A percentile compares a stretch with the other conserved stretches of the same genome.
Evolutionary conservation across 768 basidiomycete species (phyloP).

Genomic region (Tulasnella sp.): DNA sequence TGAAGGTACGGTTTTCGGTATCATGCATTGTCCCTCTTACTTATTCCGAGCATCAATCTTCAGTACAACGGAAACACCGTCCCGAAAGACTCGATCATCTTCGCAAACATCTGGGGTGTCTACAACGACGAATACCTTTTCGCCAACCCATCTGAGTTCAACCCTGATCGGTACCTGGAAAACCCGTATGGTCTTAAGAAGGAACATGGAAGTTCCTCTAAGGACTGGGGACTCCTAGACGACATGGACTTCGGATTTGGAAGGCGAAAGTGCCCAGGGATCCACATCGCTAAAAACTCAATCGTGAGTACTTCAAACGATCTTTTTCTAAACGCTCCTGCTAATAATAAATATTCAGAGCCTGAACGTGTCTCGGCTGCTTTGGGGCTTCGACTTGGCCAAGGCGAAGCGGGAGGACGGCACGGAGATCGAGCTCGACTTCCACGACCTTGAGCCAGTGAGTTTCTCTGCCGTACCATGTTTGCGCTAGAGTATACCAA

Average conservation of each 20-base stretch:
- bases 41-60: neutral
- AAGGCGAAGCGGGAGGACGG: conserved; percentile 19
- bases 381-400: conserved; percentile 23
- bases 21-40: neutral
- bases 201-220: neutral
- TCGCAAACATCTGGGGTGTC: conserved; percentile 38
- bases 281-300: conserved; percentile 33
- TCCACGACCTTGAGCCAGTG: conserved; percentile 5
- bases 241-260: conserved; percentile 25
- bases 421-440: conserved; percentile 9
- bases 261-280: conserved; percentile 36
- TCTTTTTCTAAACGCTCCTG: neutral
- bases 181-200: conserved; percentile 8
- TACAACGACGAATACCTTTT: conserved; percentile 38
- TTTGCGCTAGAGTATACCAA: neutral
- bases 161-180: conserved; percentile 49
- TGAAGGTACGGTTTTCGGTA: neutral
- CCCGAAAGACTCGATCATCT: conserved; percentile 35
- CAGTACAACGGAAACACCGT: conserved; percentile 31
- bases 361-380: conserved; percentile 16
- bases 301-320: conserved; percentile 15
- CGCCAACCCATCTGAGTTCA: conserved; percentile 48
- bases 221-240: neutral
- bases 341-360: neutral
- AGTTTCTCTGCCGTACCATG: neutral